These are phyloP conservation scores for Pseudogymnoascus sp. DNA, from an alignment of 2,329 filamentous ascomycete species.

Conservation along the genomic window DNA sequence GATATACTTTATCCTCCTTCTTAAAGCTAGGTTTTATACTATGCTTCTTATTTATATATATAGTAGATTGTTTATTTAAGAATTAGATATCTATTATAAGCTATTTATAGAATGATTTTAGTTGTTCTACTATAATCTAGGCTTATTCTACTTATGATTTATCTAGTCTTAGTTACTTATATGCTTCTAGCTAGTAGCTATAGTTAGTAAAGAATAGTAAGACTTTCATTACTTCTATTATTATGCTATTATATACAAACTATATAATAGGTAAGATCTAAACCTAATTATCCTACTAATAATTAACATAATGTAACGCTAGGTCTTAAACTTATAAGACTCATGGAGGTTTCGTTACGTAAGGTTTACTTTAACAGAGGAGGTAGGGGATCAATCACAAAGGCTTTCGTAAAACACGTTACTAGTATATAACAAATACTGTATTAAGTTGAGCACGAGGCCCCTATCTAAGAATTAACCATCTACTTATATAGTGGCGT, in stretches of 20 bases:
- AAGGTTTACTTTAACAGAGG: too few relatives aligned
- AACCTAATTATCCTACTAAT: constrained; percentile 10
- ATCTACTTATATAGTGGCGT: too few relatives aligned
- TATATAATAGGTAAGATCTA: constrained; percentile 7
- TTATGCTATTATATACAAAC: constrained; percentile 10
- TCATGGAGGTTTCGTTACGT: too few relatives aligned
- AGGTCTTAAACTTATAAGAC: too few relatives aligned
- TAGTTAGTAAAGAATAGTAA: constrained; percentile 8
- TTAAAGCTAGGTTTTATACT: neutral
- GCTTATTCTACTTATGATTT: too few relatives aligned
- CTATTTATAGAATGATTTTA: too few relatives aligned
- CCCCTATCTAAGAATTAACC: too few relatives aligned
- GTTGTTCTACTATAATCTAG: neutral
- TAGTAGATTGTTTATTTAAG: neutral
- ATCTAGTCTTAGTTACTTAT: neutral
- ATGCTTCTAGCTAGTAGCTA: neutral
- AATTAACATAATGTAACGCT: too few relatives aligned
- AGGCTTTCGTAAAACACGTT: too few relatives aligned
- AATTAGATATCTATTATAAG: neutral
- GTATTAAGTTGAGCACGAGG: too few relatives aligned
- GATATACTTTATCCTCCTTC: neutral
- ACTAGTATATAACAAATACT: too few relatives aligned
- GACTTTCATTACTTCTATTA: neutral
- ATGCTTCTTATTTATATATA: neutral
- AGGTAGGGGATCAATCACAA: too few relatives aligned